Evolutionary conservation across 1,284 basidiomycete genomes (phyloP).

Genomic region (Trichosporon faecale): DNA sequence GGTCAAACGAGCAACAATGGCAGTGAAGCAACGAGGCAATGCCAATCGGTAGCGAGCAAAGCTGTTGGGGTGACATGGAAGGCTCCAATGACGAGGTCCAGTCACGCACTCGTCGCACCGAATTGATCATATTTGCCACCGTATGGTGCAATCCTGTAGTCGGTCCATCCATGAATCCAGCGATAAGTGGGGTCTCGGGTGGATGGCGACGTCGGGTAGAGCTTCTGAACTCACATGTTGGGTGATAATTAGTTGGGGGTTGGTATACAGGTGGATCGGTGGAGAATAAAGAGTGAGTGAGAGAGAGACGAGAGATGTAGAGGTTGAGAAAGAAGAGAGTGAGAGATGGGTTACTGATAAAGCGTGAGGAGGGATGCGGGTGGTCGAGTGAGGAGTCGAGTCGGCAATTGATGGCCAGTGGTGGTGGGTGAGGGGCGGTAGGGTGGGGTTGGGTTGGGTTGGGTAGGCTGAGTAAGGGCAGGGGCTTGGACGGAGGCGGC

Average conservation of each 20-base stretch:
- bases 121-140: not conserved
- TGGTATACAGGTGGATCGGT: not conserved
- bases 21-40: not conserved
- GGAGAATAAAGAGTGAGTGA: not conserved
- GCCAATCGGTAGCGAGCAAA: not conserved
- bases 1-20: constrained; percentile 1
- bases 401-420: not conserved
- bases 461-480: not conserved
- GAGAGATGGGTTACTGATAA: not conserved
- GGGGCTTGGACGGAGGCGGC: not conserved
- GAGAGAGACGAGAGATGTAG: not conserved
- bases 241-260: not conserved
- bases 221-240: constrained; percentile 18
- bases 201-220: not conserved
- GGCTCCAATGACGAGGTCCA: not conserved
- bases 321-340: not conserved
- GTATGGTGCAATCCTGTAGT: constrained; percentile 1
- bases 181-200: not conserved
- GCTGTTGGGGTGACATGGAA: not conserved
- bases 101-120: not conserved
- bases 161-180: not conserved
- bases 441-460: not conserved
- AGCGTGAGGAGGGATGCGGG: not conserved
- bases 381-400: constrained; percentile 2
- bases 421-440: not conserved